These are phyloP conservation scores for Raffaelea arxii DNA, from an alignment of 2,329 filamentous ascomycete species.

Conservation along the genomic window DNA sequence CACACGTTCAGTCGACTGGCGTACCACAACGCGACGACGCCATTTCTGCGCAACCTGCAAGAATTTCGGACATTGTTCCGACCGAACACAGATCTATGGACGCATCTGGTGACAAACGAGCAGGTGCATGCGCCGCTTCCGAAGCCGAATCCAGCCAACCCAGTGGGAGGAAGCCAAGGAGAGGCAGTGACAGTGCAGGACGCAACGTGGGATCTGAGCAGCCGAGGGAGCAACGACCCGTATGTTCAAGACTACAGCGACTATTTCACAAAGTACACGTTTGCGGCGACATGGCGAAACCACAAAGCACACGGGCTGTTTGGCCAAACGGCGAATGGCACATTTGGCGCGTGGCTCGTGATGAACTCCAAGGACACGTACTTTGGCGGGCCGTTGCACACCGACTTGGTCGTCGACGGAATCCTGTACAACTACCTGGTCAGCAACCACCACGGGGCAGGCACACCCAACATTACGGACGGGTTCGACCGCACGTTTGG, in stretches of 20 bases:
- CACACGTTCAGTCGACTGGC: slow-evolving; percentile 42
- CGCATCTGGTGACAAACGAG: slow-evolving; percentile 49
- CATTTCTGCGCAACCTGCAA: slow-evolving; percentile 47
- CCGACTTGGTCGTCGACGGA: slow-evolving; percentile 53
- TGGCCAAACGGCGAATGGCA: slow-evolving; percentile 20
- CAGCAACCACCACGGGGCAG: slow-evolving; percentile 54
- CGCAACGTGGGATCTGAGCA: slow-evolving; percentile 52
- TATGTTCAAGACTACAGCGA: slow-evolving; percentile 47
- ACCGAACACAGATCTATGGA: slow-evolving; percentile 51
- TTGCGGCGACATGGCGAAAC: slow-evolving; percentile 35
- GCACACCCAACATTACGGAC: slow-evolving; percentile 51
- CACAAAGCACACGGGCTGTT: slow-evolving; percentile 44
- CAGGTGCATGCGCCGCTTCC: slow-evolving; percentile 44
- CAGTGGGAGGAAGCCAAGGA: slow-evolving; percentile 14
- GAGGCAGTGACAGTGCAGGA: slow-evolving; percentile 46
- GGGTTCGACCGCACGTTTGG: slow-evolving; percentile 59
- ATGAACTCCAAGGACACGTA: slow-evolving; percentile 57
- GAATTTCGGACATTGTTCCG: slow-evolving; percentile 54
- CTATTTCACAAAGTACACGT: slow-evolving; percentile 60
- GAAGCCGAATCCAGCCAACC: slow-evolving; percentile 28
- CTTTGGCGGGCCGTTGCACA: slow-evolving; percentile 51
- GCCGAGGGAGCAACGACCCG: slow-evolving; percentile 39
- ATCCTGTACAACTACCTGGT: slow-evolving; percentile 57
- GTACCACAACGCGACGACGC: slow-evolving; percentile 47
- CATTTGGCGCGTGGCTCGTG: slow-evolving; percentile 52